A percentile compares a stretch with the other conserved stretches of the same genome.
Conservation (phyloP, 345 rosid genomes). For the Boechera divaricarpa region DNA sequence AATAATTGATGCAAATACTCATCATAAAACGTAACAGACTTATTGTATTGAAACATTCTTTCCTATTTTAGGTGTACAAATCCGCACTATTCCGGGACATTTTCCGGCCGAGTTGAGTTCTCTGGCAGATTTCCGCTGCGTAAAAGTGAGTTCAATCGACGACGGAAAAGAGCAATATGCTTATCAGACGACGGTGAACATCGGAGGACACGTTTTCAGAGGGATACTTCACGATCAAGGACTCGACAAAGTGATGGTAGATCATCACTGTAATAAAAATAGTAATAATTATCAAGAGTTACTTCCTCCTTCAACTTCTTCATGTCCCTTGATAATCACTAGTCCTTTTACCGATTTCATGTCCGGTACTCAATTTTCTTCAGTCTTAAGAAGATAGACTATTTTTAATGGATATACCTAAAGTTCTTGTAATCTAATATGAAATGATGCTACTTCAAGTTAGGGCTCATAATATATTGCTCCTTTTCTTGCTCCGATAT, state of each 20-base stretch:
- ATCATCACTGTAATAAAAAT: slow-evolving; percentile 28
- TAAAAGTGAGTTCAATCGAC: slow-evolving; percentile 55
- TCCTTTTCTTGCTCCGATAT: neutral
- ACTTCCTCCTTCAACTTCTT: slow-evolving; percentile 51
- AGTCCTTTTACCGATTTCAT: slow-evolving; percentile 54
- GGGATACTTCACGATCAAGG: slow-evolving; percentile 75
- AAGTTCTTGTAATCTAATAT: neutral
- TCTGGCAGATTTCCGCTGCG: slow-evolving; percentile 54
- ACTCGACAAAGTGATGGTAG: slow-evolving; percentile 43
- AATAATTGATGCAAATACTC: neutral
- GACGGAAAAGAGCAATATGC: slow-evolving; percentile 53
- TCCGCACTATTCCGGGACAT: slow-evolving; percentile 35
- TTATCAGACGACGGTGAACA: slow-evolving; percentile 53
- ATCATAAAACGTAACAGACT: neutral
- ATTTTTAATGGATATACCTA: neutral
- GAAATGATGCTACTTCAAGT: neutral
- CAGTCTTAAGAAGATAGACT: slow-evolving; percentile 30
- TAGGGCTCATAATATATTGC: neutral
- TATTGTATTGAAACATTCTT: neutral
- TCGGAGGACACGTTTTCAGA: slow-evolving; percentile 65
- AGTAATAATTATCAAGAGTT: slow-evolving; percentile 39
- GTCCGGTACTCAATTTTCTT: slow-evolving; percentile 59
- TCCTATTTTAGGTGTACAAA: slow-evolving; percentile 54
- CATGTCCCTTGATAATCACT: slow-evolving; percentile 46
- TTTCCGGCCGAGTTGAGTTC: slow-evolving; percentile 61